Evolutionary conservation across 2,329 filamentous ascomycete species (phyloP), one percentile per base, ranked within the genome.

Genomic region (Plenodomus lindquistii): DNA sequence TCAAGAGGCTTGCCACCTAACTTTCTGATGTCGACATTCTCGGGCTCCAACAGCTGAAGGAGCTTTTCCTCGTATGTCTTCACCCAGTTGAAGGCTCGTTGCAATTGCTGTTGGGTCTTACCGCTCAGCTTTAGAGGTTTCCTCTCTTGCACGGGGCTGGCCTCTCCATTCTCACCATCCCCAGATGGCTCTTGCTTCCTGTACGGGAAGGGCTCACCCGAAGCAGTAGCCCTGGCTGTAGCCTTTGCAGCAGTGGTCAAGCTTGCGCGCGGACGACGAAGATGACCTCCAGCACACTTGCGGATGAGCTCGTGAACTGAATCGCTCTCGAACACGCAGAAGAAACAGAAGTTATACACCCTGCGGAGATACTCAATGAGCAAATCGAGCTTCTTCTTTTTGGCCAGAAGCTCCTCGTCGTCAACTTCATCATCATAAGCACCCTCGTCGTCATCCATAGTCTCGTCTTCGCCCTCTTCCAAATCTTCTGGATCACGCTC

Each of bases 291-390:
- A 20, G 94, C 91, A 63, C 94, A 99, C 75, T 99, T 97, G 50
- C 94, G 86, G 35, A 90, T 92, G 58, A 99, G 80, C 75, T 99
- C 94, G 66, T 99, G 94, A 18, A 97, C 87, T 0, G 93, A 97
- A 72, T 99, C 94, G 67, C 91, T 94, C 75, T 99, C 94, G 61
- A 99, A 97, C 4, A 99, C 95, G 71, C 94, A 99, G 78, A 97
- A 99, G 79, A 99, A 97, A 78, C 94, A 99, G 76, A 99, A 97
- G 75, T 94, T 97, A 81, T 95, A 96, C 43, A 99, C 94, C 15
- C 94, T 87, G 43, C 94, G 91, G 50, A 99, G 81, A 71, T 99
- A 99, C 75, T 99, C 94, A 44, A 97, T 94, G 72, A 96, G 81
- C 29, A 99, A 80, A 74, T 99, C 94, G 41, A 99, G 84, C 66